phyloP scores from a whole-genome alignment of 2,329 filamentous ascomycete genomes.

The Aspergillus candidus region DNA sequence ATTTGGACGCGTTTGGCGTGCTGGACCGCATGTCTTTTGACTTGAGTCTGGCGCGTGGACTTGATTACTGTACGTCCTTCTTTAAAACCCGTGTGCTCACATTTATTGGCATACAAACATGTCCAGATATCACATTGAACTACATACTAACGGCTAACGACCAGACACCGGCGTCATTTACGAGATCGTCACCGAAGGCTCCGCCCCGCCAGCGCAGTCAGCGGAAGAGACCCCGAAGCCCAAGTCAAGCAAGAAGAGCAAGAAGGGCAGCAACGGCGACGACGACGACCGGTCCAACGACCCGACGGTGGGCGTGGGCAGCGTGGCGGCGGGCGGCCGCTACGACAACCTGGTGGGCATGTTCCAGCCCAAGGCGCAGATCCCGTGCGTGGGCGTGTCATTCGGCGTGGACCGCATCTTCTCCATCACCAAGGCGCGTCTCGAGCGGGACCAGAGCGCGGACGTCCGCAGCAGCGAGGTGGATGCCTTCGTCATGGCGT shows the following conservation, averaged over 20 bases:
- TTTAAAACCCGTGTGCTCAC: too few relatives aligned
- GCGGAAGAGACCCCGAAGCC: constrained; percentile 31
- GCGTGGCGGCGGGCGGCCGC: constrained; percentile 80
- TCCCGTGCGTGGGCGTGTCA: constrained; percentile 86
- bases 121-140: too few relatives aligned
- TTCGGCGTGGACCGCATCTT: constrained; percentile 96
- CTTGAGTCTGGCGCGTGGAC: constrained; percentile 77
- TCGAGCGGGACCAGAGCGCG: constrained; percentile 57
- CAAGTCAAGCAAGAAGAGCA: constrained; percentile 39
- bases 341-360: constrained; percentile 93
- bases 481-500: constrained; percentile 92
- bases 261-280: constrained; percentile 46
- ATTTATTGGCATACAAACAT: too few relatives aligned
- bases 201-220: constrained; percentile 50
- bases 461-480: constrained; percentile 63
- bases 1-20: constrained; percentile 70
- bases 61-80: constrained; percentile 62
- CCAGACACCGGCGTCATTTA: constrained; percentile 76
- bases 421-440: constrained; percentile 75
- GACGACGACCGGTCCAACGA: constrained; percentile 70
- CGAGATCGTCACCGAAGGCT: constrained; percentile 79
- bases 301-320: constrained; percentile 76
- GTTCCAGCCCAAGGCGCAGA: constrained; percentile 78
- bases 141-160: not conserved
- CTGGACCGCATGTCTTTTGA: constrained; percentile 77